A percentile compares a stretch with the other conserved stretches of the same genome.
Evolutionary conservation across 2,329 filamentous ascomycete species (phyloP).

Genomic region (Exophiala phaeomuriformis): DNA sequence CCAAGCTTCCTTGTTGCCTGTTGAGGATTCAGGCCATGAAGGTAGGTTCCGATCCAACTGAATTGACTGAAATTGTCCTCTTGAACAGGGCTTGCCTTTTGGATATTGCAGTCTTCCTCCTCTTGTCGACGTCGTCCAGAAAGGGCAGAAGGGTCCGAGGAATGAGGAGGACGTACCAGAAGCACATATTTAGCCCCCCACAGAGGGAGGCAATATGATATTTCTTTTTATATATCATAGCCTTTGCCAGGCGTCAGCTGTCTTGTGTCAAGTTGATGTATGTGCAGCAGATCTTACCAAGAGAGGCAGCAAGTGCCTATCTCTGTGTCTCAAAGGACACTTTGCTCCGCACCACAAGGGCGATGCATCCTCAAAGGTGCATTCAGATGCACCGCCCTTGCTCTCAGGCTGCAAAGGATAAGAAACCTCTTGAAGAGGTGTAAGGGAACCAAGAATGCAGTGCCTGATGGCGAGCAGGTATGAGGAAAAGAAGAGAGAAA

Average conservation of each 20-base stretch:
- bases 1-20: no score
- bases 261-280: not conserved
- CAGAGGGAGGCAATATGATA: not conserved
- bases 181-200: slow-evolving; percentile 1
- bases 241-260: not conserved
- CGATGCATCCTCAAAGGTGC: not conserved
- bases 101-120: not conserved
- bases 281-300: not conserved
- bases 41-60: no score
- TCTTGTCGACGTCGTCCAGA: slow-evolving; percentile 14
- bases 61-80: no score
- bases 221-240: slow-evolving; percentile 1
- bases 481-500: not conserved
- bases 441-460: not conserved
- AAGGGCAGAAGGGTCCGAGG: not conserved
- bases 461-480: not conserved
- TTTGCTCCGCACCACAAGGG: not conserved
- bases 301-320: not conserved
- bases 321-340: not conserved
- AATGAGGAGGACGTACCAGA: not conserved
- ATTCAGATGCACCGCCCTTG: not conserved
- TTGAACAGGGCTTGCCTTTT: no score
- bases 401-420: not conserved
- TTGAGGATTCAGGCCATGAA: no score
- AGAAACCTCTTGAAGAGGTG: not conserved